Percentiles rank a stretch among this genome's conserved stretches.
Conservation (phyloP, 495 filamentous ascomycete species). For the Aspergillus mulundensis region DNA sequence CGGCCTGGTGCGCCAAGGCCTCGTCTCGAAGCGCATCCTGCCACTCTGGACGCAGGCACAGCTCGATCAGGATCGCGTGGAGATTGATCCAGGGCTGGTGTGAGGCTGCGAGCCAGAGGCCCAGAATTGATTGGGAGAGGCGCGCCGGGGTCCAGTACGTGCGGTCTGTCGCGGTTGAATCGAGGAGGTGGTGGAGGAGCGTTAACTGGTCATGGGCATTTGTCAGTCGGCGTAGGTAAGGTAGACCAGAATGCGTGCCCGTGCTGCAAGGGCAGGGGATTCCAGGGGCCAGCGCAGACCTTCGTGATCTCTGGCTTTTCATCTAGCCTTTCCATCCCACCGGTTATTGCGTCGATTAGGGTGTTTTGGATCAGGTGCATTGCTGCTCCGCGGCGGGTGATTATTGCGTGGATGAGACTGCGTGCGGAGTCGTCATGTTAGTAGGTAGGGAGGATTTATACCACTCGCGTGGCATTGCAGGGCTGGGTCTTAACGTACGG, state of each 20-base stretch:
- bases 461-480: too few species aligned
- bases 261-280: too few species aligned
- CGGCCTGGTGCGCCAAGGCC: neutral
- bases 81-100: conserved; percentile 18
- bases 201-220: too few species aligned
- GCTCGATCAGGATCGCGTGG: neutral
- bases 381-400: neutral
- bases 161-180: too few species aligned
- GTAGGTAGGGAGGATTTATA: too few species aligned
- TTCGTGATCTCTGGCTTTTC: too few species aligned
- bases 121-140: conserved; percentile 11
- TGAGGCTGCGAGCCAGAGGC: conserved; percentile 16
- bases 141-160: conserved; percentile 12
- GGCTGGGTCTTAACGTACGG: neutral
- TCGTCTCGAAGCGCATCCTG: conserved; percentile 13
- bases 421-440: too few species aligned
- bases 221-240: too few species aligned
- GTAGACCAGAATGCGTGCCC: too few species aligned
- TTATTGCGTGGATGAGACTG: conserved; percentile 3
- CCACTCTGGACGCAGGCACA: conserved; percentile 15
- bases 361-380: conserved; percentile 8
- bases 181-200: too few species aligned
- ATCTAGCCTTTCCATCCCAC: too few species aligned
- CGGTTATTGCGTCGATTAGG: neutral
- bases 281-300: too few species aligned